Conservation (phyloP, 2,329 filamentous ascomycete genomes). For the Polychaeton citri region DNA sequence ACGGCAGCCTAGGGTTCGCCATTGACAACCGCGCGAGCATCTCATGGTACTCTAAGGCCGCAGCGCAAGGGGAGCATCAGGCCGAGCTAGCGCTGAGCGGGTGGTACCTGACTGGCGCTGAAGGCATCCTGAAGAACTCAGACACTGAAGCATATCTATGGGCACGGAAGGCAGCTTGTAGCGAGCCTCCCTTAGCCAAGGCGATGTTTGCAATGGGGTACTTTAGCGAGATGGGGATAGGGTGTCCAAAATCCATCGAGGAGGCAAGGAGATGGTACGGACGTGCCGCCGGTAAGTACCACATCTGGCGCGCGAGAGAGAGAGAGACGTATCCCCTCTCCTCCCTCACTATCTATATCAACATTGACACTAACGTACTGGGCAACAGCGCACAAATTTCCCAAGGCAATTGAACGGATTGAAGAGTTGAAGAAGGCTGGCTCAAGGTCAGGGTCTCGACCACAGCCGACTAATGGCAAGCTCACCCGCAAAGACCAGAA, state of each 20-base stretch:
- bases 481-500: constrained; percentile 71
- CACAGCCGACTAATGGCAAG: constrained; percentile 55
- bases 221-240: constrained; percentile 91
- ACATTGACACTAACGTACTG: neutral
- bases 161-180: constrained; percentile 83
- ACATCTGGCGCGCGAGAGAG: too few relatives aligned
- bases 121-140: constrained; percentile 77
- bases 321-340: too few relatives aligned
- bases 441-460: constrained; percentile 35
- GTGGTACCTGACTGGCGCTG: constrained; percentile 73
- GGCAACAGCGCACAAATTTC: constrained; percentile 77
- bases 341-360: constrained; percentile 4
- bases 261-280: constrained; percentile 98
- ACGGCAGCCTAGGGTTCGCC: constrained; percentile 67
- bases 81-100: constrained; percentile 51
- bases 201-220: constrained; percentile 98
- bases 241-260: constrained; percentile 70
- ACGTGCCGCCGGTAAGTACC: constrained; percentile 75
- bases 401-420: constrained; percentile 80
- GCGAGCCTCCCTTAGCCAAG: constrained; percentile 64
- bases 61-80: constrained; percentile 87
- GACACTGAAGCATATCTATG: constrained; percentile 95
- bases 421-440: constrained; percentile 75
- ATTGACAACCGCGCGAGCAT: constrained; percentile 79
- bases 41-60: constrained; percentile 85